Conservation (phyloP, 2,329 filamentous ascomycete genomes). For the Sclerotiophoma versabilis region DNA sequence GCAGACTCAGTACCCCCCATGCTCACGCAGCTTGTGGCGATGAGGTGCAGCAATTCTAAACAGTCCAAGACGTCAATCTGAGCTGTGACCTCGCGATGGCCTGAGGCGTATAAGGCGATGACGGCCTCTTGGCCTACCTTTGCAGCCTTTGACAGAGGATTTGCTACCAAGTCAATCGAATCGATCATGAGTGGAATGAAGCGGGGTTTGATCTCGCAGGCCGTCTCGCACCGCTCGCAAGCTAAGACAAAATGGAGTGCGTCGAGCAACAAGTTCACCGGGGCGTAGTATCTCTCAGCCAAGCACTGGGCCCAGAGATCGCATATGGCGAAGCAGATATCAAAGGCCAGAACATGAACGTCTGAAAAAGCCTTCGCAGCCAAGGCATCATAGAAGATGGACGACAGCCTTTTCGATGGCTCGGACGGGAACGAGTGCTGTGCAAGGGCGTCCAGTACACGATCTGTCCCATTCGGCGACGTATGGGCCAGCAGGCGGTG, state of each 20-base stretch:
- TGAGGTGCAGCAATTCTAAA: conserved; percentile 70
- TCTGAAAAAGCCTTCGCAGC: conserved; percentile 60
- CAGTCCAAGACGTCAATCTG: conserved; percentile 70
- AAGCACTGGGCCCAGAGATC: conserved; percentile 73
- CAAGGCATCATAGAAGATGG: conserved; percentile 72
- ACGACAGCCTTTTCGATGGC: conserved; percentile 62
- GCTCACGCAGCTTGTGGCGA: conserved; percentile 66
- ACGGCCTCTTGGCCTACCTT: conserved; percentile 38
- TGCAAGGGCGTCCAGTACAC: conserved; percentile 72
- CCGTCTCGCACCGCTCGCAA: conserved; percentile 65
- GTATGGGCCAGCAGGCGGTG: conserved; percentile 71
- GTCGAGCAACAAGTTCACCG: conserved; percentile 70
- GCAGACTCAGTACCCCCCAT: conserved; percentile 50
- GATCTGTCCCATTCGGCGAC: conserved; percentile 61
- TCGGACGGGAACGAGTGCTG: conserved; percentile 71
- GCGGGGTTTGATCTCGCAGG: conserved; percentile 64
- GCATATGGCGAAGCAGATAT: conserved; percentile 70
- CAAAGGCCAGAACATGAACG: conserved; percentile 64
- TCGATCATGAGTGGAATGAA: conserved; percentile 57
- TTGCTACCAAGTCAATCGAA: conserved; percentile 63
- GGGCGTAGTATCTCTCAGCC: conserved; percentile 67
- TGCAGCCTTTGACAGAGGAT: conserved; percentile 53
- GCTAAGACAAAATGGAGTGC: conserved; percentile 70
- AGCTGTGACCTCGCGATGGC: conserved; percentile 57
- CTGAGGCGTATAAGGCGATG: conserved; percentile 42